These are phyloP conservation scores for Monosporascus sp. DNA, from an alignment of 2,329 filamentous ascomycete species.

Conservation along the genomic window DNA sequence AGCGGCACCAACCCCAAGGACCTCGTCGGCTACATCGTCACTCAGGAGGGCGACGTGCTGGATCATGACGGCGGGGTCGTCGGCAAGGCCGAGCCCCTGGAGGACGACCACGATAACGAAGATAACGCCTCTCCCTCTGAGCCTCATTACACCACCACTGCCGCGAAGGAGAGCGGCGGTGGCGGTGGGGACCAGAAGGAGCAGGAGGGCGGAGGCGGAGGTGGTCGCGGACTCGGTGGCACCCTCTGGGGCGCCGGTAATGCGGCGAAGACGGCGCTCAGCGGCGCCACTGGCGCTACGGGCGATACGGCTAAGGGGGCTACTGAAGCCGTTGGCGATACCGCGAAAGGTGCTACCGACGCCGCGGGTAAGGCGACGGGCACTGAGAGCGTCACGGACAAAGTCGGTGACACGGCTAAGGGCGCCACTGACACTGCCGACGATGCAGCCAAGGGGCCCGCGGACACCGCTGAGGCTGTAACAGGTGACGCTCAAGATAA, in stretches of 20 bases:
- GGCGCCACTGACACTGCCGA: conserved; percentile 12
- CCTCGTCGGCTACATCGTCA: conserved; percentile 28
- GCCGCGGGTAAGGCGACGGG: conserved; percentile 15
- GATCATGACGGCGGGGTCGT: conserved; percentile 25
- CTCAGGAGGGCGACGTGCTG: conserved; percentile 31
- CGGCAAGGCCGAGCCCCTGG: conserved; percentile 28
- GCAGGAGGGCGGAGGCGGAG: conserved; percentile 1
- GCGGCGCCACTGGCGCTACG: conserved; percentile 16
- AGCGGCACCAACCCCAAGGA: conserved; percentile 14
- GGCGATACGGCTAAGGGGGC: conserved; percentile 18
- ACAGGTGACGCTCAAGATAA: conserved; percentile 8
- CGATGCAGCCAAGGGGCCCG: conserved; percentile 5
- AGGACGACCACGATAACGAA: conserved; percentile 11
- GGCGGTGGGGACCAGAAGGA: conserved; percentile 2
- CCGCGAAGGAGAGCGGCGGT: conserved; percentile 10
- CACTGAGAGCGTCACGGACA: conserved; percentile 16
- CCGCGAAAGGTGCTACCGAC: conserved; percentile 15
- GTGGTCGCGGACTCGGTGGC: conserved; percentile 9
- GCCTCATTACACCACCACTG: conserved; percentile 26
- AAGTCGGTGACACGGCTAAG: conserved; percentile 17
- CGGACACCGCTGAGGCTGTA: conserved; percentile 13
- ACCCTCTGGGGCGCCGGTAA: conserved; percentile 19
- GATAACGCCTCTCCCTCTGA: conserved; percentile 14
- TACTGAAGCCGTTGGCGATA: conserved; percentile 16
- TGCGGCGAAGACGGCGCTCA: conserved; percentile 13